Base-by-base conservation (phyloP, 2,329 filamentous ascomycete genomes). In the Exophiala spinifera region DNA sequence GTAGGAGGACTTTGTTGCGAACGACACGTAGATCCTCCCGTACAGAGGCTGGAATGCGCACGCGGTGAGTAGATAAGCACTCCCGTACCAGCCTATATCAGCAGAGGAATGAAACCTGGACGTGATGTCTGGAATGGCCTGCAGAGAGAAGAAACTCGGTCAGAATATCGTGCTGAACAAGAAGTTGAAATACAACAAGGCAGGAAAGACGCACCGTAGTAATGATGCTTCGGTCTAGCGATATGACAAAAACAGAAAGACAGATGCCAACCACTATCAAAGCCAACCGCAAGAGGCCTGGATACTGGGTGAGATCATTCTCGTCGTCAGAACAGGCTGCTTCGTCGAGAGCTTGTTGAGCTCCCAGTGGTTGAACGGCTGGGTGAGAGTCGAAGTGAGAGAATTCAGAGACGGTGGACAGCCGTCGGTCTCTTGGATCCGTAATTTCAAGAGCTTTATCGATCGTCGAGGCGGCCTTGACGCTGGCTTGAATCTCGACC, bases 131-230 rank as follows among this genome's bases (percentile, higher is more conserved):
- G 64, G 64, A 17, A 64, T 60, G 1, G 64, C 63, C 61, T 49
- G 34, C 7, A 44, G 31, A 15, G 23, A 25, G 23, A 25, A 25
- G 23, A 25, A 7, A 34, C 4, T 49, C 25, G n/a, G 17, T 39
- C 3, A 14, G 14, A 33, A n/a, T 3, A 17, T 34, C 17, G 3
- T 28, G n/a, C 5, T 37, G 15, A 33, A n/a, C n/a, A n/a, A n/a
- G n/a, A n/a, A n/a, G n/a, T n/a, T n/a, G n/a, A 2, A 23, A 4
- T 25, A 34, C 10, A 7, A 20, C 21, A 23, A 21, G 37, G 36
- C 7, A 19, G n/a, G 43, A 46, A 43, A 70, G 47, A 82, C 52
- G 15, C 55, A 64, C 60, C 19, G 62, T 62, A 13, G 58, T 63
- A 44, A 64, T 60, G 42, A 63, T 64, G 39, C 52, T 62, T 53